phyloP scores from a whole-genome alignment of 2,329 filamentous ascomycete genomes.

The Stenocarpella maydis region DNA sequence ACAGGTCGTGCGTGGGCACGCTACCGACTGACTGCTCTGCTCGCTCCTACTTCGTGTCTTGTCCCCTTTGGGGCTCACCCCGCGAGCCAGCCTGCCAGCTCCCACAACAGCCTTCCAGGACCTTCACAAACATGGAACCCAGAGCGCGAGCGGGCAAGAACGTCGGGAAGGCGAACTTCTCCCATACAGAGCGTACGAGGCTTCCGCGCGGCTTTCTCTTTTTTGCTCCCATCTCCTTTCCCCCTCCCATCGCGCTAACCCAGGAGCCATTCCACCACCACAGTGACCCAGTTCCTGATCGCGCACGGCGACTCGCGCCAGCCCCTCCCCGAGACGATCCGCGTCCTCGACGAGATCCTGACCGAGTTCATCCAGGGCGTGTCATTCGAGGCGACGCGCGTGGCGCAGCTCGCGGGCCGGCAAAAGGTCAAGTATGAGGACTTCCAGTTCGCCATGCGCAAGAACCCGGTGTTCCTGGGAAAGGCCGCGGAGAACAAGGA shows the following conservation, averaged over 20 bases:
- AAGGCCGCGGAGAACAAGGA: conserved; percentile 89
- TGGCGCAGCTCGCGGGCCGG: conserved; percentile 84
- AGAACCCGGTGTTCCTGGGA: conserved; percentile 85
- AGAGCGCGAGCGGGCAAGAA: conserved; percentile 80
- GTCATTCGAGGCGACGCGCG: conserved; percentile 86
- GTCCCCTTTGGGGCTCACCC: not conserved
- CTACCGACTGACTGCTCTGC: not conserved
- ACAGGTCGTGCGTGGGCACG: conserved; percentile 1
- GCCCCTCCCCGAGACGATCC: conserved; percentile 83
- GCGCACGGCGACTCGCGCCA: conserved; percentile 81
- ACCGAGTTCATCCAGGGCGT: conserved; percentile 97
- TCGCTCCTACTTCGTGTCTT: not conserved
- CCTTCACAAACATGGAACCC: conserved; percentile 69
- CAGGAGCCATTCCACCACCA: conserved; percentile 2
- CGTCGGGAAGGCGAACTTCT: conserved; percentile 85
- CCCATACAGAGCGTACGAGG: conserved; percentile 71
- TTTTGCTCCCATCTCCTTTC: not conserved
- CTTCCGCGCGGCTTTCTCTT: not conserved
- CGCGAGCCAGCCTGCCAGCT: not conserved
- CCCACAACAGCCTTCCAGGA: not conserved
- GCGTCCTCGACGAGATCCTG: conserved; percentile 91
- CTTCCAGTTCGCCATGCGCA: conserved; percentile 91
- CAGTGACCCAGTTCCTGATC: conserved; percentile 78
- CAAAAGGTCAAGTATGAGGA: conserved; percentile 99
- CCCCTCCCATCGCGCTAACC: not conserved